These are phyloP conservation scores for Wickerhamomyces canadensis DNA, from an alignment of 805 yeast genomes.

Conservation along the genomic window DNA sequence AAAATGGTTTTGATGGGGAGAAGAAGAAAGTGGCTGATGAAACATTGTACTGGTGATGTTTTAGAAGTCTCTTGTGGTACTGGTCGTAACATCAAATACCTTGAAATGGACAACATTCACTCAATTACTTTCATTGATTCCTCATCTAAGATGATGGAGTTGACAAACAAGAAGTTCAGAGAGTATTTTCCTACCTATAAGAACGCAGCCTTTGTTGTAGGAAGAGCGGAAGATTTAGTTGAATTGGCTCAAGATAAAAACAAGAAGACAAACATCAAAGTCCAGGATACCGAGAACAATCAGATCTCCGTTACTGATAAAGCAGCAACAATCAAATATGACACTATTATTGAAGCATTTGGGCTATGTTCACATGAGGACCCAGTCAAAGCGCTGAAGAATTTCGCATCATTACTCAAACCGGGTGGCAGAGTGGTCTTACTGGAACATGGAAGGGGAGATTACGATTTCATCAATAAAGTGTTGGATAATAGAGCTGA, in stretches of 20 bases:
- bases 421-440: slow-evolving; percentile 88
- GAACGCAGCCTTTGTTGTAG: slow-evolving; percentile 83
- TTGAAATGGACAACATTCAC: slow-evolving; percentile 51
- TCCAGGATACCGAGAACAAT: slow-evolving; percentile 21
- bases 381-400: slow-evolving; percentile 75
- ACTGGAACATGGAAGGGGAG: slow-evolving; percentile 89
- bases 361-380: slow-evolving; percentile 95
- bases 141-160: slow-evolving; percentile 78
- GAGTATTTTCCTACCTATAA: slow-evolving; percentile 58
- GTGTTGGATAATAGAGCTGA: slow-evolving; percentile 80
- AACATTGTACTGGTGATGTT: slow-evolving; percentile 78
- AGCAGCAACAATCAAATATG: slow-evolving; percentile 54
- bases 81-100: slow-evolving; percentile 81
- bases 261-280: slow-evolving; percentile 14
- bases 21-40: slow-evolving; percentile 76
- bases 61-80: slow-evolving; percentile 95
- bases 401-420: slow-evolving; percentile 65
- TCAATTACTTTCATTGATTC: slow-evolving; percentile 86
- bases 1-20: slow-evolving; percentile 40
- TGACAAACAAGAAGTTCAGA: slow-evolving; percentile 68
- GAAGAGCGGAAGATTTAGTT: slow-evolving; percentile 78
- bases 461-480: slow-evolving; percentile 70
- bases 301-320: slow-evolving; percentile 20
- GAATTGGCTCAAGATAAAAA: slow-evolving; percentile 39
- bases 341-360: slow-evolving; percentile 89